A percentile compares a stretch with the other conserved stretches of the same genome.
Evolutionary conservation across 139 green algal genomes (phyloP).

Genomic region (Chlorella sorokiniana): DNA sequence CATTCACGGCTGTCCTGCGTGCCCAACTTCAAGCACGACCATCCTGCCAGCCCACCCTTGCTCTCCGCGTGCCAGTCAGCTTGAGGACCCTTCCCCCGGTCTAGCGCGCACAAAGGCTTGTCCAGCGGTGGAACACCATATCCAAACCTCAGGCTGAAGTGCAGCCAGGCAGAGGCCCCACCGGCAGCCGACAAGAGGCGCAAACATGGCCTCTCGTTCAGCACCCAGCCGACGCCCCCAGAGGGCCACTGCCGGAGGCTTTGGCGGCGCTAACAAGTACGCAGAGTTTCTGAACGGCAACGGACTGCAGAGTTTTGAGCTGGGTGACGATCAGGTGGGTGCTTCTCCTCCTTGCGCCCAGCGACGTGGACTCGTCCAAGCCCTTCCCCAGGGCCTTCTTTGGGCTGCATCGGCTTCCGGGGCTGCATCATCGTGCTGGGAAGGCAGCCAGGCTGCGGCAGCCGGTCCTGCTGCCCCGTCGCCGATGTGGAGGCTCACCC

Average conservation of each 20-base stretch:
- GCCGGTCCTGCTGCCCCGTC: too few species aligned
- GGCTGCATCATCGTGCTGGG: too few species aligned
- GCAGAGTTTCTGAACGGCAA: not conserved
- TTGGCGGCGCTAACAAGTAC: not conserved
- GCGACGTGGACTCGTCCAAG: not conserved
- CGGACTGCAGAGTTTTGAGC: not conserved
- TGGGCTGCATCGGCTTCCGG: too few species aligned
- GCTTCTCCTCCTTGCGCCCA: not conserved
- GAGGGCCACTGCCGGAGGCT: not conserved
- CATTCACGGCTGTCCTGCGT: too few species aligned
- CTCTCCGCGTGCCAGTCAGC: too few species aligned
- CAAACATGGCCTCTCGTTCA: not conserved
- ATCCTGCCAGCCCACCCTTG: too few species aligned
- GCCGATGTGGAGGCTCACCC: too few species aligned
- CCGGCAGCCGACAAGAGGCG: not conserved
- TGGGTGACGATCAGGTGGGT: conserved; percentile 3
- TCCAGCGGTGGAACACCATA: too few species aligned
- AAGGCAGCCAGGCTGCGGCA: too few species aligned
- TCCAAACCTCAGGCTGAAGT: not conserved
- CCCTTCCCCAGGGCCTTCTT: not conserved
- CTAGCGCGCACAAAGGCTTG: too few species aligned
- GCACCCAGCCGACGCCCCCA: not conserved
- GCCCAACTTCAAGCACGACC: too few species aligned
- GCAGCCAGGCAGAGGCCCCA: not conserved
- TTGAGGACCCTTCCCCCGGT: too few species aligned